Percentiles rank a stretch among this genome's conserved stretches.
Conservation (phyloP, 805 yeast genomes). For the Candida takata region DNA sequence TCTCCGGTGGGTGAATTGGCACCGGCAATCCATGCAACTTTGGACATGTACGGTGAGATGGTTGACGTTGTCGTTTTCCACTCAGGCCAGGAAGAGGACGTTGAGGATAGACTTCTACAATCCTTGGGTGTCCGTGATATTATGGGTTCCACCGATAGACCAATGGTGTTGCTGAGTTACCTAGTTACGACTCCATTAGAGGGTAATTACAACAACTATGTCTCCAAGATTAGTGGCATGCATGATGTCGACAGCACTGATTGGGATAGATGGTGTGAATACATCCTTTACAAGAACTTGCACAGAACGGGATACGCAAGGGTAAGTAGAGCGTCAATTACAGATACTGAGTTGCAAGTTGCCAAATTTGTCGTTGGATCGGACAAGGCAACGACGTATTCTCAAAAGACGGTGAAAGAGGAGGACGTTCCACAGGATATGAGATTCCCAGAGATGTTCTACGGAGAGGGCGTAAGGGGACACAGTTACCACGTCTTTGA, state of each 20-base stretch:
- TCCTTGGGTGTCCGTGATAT: slow-evolving; percentile 66
- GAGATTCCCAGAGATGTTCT: slow-evolving; percentile 71
- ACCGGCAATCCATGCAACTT: slow-evolving; percentile 95
- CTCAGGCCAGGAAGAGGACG: slow-evolving; percentile 97
- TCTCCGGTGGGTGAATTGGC: slow-evolving; percentile 98
- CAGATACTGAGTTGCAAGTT: slow-evolving; percentile 94
- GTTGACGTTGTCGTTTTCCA: slow-evolving; percentile 97
- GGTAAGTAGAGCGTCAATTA: slow-evolving; percentile 84
- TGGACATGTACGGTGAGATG: slow-evolving; percentile 79
- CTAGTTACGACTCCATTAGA: slow-evolving; percentile 80
- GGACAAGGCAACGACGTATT: slow-evolving; percentile 34
- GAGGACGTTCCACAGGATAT: slow-evolving; percentile 48
- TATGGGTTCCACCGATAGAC: slow-evolving; percentile 78
- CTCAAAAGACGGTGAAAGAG: slow-evolving; percentile 52
- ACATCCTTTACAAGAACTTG: slow-evolving; percentile 80
- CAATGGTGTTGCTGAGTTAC: slow-evolving; percentile 83
- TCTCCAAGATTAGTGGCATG: slow-evolving; percentile 78
- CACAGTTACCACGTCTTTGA: slow-evolving; percentile 93
- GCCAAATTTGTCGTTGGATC: slow-evolving; percentile 63
- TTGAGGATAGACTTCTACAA: slow-evolving; percentile 85
- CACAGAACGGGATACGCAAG: slow-evolving; percentile 91
- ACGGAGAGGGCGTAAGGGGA: slow-evolving; percentile 90
- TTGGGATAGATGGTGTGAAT: slow-evolving; percentile 98
- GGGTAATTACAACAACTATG: slow-evolving; percentile 91
- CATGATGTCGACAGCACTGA: slow-evolving; percentile 89